Evolutionary conservation across 2,329 filamentous ascomycete species (phyloP).

Genomic region (Blastomyces silverae): DNA sequence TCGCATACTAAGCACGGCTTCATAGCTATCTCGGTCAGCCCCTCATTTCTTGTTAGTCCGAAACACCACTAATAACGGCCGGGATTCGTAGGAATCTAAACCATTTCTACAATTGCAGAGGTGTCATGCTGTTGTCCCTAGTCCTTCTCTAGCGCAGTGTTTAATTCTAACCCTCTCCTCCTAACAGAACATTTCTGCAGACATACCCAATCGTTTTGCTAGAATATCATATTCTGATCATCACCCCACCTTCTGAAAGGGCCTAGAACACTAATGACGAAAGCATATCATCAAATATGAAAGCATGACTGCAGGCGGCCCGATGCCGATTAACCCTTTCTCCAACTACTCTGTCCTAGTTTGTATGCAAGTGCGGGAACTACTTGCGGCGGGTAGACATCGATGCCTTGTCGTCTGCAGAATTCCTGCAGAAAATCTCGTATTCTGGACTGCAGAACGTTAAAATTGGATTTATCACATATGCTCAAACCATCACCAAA

Average conservation of each 20-base stretch:
- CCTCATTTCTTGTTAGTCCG: not conserved
- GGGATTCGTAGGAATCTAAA: not conserved
- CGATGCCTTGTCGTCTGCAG: not conserved
- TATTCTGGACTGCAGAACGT: not conserved
- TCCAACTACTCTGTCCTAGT: not conserved
- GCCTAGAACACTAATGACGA: not conserved
- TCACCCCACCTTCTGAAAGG: constrained; percentile 4
- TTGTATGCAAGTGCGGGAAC: constrained; percentile 4
- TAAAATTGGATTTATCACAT: not conserved
- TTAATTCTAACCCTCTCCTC: not conserved
- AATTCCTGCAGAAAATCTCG: constrained; percentile 1
- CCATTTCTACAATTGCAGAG: not conserved
- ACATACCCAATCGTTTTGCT: not conserved
- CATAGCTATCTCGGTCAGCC: not conserved
- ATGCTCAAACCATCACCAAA: not conserved
- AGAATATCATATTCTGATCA: not conserved
- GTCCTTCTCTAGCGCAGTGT: not conserved
- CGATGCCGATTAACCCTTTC: not conserved
- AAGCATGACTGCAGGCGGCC: not conserved
- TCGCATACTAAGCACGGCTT: not conserved
- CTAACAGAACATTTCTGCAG: not conserved
- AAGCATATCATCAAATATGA: not conserved
- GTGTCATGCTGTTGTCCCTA: not conserved
- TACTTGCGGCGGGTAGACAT: not conserved
- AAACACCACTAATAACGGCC: too few relatives aligned